phyloP scores from a whole-genome alignment of 1,284 basidiomycete species.

The Papiliotrema fonsecae region DNA sequence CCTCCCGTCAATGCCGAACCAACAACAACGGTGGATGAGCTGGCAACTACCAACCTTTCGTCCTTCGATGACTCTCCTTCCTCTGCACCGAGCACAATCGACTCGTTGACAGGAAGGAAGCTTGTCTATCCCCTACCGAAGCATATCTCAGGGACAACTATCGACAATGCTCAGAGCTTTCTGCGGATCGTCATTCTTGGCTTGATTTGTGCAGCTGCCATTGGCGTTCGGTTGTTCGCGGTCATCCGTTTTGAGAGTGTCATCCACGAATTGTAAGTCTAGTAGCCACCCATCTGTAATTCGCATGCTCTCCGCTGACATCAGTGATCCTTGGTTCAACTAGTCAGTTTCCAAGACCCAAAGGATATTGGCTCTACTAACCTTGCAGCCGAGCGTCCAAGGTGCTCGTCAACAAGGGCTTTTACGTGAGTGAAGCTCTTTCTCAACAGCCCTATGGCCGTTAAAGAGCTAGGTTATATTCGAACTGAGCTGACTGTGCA shows the following conservation, averaged over 20 bases:
- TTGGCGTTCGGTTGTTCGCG: slow-evolving; percentile 92
- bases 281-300: background rate
- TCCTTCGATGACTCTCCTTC: background rate
- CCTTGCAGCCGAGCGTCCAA: slow-evolving; percentile 73
- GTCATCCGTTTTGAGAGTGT: slow-evolving; percentile 98
- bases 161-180: slow-evolving; percentile 75
- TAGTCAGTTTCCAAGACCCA: slow-evolving; percentile 58
- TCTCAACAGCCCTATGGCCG: slow-evolving; percentile 4
- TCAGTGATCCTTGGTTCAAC: slow-evolving; percentile 95
- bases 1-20: background rate
- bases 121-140: slow-evolving; percentile 44
- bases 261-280: slow-evolving; percentile 94
- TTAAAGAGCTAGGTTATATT: background rate
- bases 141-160: slow-evolving; percentile 54
- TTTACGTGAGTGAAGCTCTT: slow-evolving; percentile 64
- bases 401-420: slow-evolving; percentile 83
- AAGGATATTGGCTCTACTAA: background rate
- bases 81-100: background rate
- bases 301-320: slow-evolving; percentile 4
- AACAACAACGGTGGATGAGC: background rate
- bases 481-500: slow-evolving; percentile 34
- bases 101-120: slow-evolving; percentile 3
- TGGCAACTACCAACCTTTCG: background rate
- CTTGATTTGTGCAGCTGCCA: slow-evolving; percentile 86
- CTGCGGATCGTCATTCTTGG: slow-evolving; percentile 79